Base-by-base conservation (phyloP, 768 basidiomycete genomes). In the Termitomyces sp. region DNA sequence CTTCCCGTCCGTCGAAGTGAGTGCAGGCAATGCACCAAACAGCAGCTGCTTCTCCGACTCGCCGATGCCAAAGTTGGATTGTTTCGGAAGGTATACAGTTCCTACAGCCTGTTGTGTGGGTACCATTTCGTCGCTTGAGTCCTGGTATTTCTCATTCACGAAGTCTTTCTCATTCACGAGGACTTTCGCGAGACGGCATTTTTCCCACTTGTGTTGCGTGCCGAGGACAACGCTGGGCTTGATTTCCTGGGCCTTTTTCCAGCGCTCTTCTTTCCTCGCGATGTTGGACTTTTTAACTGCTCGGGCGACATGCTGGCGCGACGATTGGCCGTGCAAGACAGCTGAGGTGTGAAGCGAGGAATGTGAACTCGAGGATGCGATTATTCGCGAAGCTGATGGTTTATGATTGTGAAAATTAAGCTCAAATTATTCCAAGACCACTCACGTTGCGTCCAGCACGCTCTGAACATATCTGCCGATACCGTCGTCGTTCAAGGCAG, bases 181-280 rank as follows among this genome's bases (percentile, higher is more conserved):
- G 59, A 84, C 72, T 65, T 81, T 80, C 46, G 86, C 84, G 50
- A 96, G 85, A 73, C 87, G 81, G 71, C 85, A 86, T 28, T 78
- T 75, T 44, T 71, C 67, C 92, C 94, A 96, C 69, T 82, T 81
- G 7, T 83, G 78, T 45, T 85, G 79, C 16, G 85, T 85, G 13
- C 95, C 95, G 7, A 94, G 83, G 16, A 96, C 81, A 60, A 90
- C 85, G 66, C 91, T 87, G 16, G 89, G 79, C 50, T 75, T 78
- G 57, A 70, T 79, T 35, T 67, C 78, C 45, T 73, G 74, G 22
- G 74, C 78, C 53, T 68, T 68, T 63, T 62, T 67, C 57, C 75
- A 77, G 65, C 80, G 78, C 38, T 76, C 78, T 62, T 81, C 80
- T 63, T 80, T 78, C 62, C 74, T 77, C 52, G 77, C 70, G 74